Percentiles rank a stretch among this genome's conserved stretches.
phyloP scores from a whole-genome alignment of 192 early-diverging fungal genomes.

The Coemansia sp. region DNA sequence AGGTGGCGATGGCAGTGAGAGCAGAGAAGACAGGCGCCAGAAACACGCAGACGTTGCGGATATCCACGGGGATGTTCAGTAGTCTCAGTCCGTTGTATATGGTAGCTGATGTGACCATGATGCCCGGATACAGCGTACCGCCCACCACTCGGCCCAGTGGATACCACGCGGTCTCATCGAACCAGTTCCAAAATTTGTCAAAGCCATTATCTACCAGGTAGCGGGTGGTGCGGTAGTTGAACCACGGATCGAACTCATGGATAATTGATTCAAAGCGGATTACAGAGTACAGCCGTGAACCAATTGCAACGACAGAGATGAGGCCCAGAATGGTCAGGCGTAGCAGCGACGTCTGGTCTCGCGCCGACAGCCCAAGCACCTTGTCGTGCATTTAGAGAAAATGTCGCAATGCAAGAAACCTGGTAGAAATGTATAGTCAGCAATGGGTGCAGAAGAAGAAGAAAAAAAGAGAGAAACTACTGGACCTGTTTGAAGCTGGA shows the following conservation, averaged over 20 bases:
- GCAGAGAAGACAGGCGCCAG: constrained; percentile 96
- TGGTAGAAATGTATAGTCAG: neutral
- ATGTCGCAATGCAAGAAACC: constrained; percentile 20
- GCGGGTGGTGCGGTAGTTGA: constrained; percentile 96
- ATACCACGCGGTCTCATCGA: constrained; percentile 98
- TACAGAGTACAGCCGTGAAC: constrained; percentile 94
- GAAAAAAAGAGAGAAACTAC: neutral
- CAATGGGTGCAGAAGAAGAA: too few species aligned
- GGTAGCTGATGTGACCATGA: constrained; percentile 96
- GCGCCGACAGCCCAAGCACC: constrained; percentile 46
- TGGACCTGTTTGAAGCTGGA: neutral
- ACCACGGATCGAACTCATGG: constrained; percentile 99
- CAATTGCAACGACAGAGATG: constrained; percentile 83
- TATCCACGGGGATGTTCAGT: constrained; percentile 96
- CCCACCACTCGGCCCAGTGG: constrained; percentile 98
- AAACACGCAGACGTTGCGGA: constrained; percentile 98
- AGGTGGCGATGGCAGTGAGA: constrained; percentile 93
- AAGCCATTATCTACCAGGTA: constrained; percentile 90
- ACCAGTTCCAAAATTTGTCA: constrained; percentile 99
- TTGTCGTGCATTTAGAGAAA: constrained; percentile 38
- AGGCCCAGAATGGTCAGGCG: constrained; percentile 86
- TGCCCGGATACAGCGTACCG: constrained; percentile 98
- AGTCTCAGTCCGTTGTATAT: constrained; percentile 92
- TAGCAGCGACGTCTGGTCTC: constrained; percentile 61
- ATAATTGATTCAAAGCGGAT: constrained; percentile 98